Conservation (phyloP, 495 filamentous ascomycete genomes). For the Saxispiralis lemnorum region DNA sequence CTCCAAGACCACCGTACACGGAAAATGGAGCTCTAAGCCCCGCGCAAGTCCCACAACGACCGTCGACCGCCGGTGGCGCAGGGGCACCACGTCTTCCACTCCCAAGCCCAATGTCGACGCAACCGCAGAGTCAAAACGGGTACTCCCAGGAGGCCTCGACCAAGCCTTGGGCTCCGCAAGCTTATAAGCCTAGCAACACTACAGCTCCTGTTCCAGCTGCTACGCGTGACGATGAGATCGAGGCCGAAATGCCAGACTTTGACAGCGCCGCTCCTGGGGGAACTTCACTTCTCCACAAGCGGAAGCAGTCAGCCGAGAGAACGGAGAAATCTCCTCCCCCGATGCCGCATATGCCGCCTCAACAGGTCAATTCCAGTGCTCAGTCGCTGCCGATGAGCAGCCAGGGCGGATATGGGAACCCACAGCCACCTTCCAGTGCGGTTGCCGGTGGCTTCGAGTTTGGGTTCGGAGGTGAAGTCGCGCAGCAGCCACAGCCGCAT, state of each 20-base stretch:
- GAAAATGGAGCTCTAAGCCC: constrained; percentile 11
- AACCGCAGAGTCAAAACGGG: background rate
- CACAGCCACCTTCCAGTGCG: background rate
- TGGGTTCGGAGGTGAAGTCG: background rate
- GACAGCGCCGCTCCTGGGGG: constrained; percentile 36
- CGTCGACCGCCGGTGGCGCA: background rate
- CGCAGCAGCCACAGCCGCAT: background rate
- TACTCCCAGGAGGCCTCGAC: background rate
- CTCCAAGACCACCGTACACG: background rate
- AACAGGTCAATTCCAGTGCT: background rate
- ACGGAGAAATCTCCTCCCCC: background rate
- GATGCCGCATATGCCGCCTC: background rate
- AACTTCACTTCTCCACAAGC: constrained; percentile 8
- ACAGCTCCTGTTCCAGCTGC: background rate
- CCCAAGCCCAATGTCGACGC: background rate
- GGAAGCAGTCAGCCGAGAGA: constrained; percentile 25
- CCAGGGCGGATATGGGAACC: too few species aligned
- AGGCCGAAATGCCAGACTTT: constrained; percentile 56
- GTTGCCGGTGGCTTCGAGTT: constrained; percentile 6
- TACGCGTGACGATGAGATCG: constrained; percentile 23
- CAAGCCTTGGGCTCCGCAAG: background rate
- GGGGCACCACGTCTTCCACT: background rate
- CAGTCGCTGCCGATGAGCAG: background rate
- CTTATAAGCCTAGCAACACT: constrained; percentile 2
- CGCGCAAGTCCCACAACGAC: constrained; percentile 2